phyloP scores from a whole-genome alignment of 495 filamentous ascomycete species.

The Aspergillus bertholletiae region DNA sequence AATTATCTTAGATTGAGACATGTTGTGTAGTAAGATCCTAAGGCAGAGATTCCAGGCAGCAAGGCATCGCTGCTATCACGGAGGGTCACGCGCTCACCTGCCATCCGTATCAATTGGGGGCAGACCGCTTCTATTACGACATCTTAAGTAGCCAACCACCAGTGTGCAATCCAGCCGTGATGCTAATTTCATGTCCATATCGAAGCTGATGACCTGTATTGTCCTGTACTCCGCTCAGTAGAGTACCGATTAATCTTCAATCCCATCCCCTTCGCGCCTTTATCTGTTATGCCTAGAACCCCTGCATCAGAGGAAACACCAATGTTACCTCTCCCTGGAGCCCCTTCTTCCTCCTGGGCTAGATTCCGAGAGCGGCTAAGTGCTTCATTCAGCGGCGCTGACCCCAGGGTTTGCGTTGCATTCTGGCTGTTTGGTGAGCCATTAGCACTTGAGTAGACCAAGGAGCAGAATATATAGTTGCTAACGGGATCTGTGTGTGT shows the following conservation, averaged over 20 bases:
- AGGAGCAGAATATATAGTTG: background rate
- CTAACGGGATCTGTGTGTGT: background rate
- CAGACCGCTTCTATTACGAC: background rate
- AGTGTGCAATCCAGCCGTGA: background rate
- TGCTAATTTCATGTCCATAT: background rate
- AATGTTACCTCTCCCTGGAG: slow-evolving; percentile 67
- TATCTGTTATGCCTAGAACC: slow-evolving; percentile 20
- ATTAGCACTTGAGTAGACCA: background rate
- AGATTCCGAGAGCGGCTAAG: slow-evolving; percentile 63
- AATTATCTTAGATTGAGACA: no score
- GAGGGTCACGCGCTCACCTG: background rate
- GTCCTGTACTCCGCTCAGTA: background rate
- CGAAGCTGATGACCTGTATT: background rate
- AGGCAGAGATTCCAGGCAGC: slow-evolving; percentile 3
- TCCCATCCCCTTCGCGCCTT: slow-evolving; percentile 1
- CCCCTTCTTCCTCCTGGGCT: slow-evolving; percentile 72
- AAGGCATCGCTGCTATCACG: slow-evolving; percentile 1
- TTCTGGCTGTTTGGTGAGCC: slow-evolving; percentile 89
- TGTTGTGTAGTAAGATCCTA: background rate
- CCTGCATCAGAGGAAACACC: slow-evolving; percentile 17
- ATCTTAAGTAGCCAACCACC: background rate
- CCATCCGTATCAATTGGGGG: background rate
- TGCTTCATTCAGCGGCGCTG: slow-evolving; percentile 60
- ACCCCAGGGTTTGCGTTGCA: slow-evolving; percentile 69
- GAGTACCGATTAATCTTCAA: background rate